These are phyloP conservation scores for Exophiala lecanii-corni DNA, from an alignment of 2,329 filamentous ascomycete genomes.

Conservation along the genomic window DNA sequence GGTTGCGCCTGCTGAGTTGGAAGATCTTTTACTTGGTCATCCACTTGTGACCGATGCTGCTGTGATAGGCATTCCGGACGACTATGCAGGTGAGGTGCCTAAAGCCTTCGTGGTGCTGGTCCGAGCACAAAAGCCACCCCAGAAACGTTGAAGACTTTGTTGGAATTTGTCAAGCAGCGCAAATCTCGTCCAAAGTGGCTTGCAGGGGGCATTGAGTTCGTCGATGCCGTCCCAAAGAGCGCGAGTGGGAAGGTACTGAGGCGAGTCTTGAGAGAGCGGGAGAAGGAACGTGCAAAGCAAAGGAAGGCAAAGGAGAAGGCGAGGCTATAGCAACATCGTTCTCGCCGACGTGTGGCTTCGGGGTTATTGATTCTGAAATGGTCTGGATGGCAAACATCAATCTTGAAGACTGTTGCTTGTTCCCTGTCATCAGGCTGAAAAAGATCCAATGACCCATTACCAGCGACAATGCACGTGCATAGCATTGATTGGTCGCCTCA, in stretches of 20 bases:
- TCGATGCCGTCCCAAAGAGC: constrained; percentile 32
- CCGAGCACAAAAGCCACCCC: constrained; percentile 23
- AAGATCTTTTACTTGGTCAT: constrained; percentile 58
- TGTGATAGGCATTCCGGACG: constrained; percentile 50
- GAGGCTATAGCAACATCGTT: background rate
- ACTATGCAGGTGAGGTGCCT: constrained; percentile 53
- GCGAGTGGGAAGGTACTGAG: constrained; percentile 36
- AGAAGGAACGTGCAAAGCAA: constrained; percentile 6
- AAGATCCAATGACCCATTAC: no score
- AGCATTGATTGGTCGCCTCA: no score
- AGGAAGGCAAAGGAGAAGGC: background rate
- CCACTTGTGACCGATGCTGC: constrained; percentile 53
- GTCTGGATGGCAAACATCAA: no score
- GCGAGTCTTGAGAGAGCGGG: constrained; percentile 31
- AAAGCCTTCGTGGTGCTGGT: constrained; percentile 53
- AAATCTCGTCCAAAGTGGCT: constrained; percentile 53
- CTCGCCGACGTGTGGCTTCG: no score
- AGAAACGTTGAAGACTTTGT: constrained; percentile 45
- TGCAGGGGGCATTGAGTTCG: constrained; percentile 32
- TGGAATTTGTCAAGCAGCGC: constrained; percentile 59
- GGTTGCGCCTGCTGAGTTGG: constrained; percentile 60
- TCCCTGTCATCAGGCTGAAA: no score
- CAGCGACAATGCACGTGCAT: no score
- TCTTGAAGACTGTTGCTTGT: no score
- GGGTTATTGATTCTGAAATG: no score